Evolutionary conservation across 2,329 filamentous ascomycete species (phyloP), one percentile per base, ranked within the genome.

Genomic region (Teratosphaeria destructans): DNA sequence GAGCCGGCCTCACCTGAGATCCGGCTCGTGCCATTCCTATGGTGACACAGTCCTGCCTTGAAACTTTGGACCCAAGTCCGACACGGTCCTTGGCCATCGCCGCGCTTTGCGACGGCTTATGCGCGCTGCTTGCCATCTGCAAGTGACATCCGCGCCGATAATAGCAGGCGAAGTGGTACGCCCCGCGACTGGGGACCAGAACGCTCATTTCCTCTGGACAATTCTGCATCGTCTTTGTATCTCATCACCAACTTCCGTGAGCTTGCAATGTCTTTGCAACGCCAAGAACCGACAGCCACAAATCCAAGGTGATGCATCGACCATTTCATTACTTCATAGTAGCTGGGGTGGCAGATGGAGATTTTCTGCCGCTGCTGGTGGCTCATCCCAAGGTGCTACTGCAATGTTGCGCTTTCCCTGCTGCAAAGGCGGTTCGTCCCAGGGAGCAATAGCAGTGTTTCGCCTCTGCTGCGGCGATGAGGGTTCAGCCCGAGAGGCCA

Each of bases 41-140:
- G 61, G 61, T 12, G 56, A n/a, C 10, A 47, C 34, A 32, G 52
- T 52, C 49, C 12, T 55, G 55, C 34, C 61, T 26, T 6, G 23
- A 52, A 32, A 60, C 37, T 32, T 39, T 54, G 3, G 56, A 54
- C 12, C 58, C 58, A 10, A 62, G 54, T 7, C 60, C 58, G 8
- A 60, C 49, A 10, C 61, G 37, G 19, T 62, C 56, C 27, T 60
- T 62, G 2, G 59, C 61, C 14, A 59, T 23, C 7, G 60, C 59
- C 6, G 47, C 29, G 49, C 58, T 58, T 10, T 62, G 57, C 7
- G 49, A 60, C 16, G 55, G 58, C 29, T 35, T 12, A 19, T 55
- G 58, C n/a, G 55, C 52, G 11, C 39, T 8, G 5, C 35, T 53
- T 12, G 43, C 19, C 5, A 35, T 55, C 16, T 35, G 49, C 12